Conservation (phyloP, 2,329 filamentous ascomycete species). For the Atkinsonella hypoxylon region DNA sequence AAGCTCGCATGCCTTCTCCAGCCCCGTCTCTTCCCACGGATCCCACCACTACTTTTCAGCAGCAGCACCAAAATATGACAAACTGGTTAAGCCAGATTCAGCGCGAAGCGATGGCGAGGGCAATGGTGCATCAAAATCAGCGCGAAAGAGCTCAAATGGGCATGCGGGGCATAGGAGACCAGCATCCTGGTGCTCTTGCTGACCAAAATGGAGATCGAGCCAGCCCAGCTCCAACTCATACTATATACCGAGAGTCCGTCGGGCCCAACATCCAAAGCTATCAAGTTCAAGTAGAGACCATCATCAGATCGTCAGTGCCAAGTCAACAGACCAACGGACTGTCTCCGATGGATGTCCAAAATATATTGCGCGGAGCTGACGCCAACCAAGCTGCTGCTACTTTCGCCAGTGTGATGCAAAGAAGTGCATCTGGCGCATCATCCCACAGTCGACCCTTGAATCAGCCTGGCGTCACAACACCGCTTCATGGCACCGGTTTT, state of each 20-base stretch:
- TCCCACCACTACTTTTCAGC: conserved; percentile 20
- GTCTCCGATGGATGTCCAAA: conserved; percentile 32
- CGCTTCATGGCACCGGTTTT: conserved; percentile 21
- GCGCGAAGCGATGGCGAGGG: conserved; percentile 31
- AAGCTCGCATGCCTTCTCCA: conserved; percentile 21
- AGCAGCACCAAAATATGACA: conserved; percentile 31
- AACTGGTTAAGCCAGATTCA: conserved; percentile 36
- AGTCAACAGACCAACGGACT: conserved; percentile 18
- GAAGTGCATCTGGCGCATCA: conserved; percentile 36
- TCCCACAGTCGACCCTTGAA: conserved; percentile 21
- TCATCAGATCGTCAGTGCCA: conserved; percentile 14
- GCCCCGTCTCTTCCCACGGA: conserved; percentile 13
- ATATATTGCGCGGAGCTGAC: conserved; percentile 33
- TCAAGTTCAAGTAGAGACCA: conserved; percentile 25
- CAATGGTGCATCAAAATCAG: conserved; percentile 31
- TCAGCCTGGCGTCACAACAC: conserved; percentile 31
- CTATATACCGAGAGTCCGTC: conserved; percentile 21
- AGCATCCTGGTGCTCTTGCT: conserved; percentile 10
- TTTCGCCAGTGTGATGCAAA: conserved; percentile 38
- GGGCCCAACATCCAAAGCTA: conserved; percentile 22
- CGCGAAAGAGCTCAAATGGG: conserved; percentile 27
- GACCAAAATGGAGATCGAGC: conserved; percentile 14
- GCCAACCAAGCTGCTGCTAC: conserved; percentile 32
- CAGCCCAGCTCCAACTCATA: conserved; percentile 15
- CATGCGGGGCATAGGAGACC: conserved; percentile 28